phyloP scores from a whole-genome alignment of 73 alveolate genomes.

The Stentor coeruleus region DNA sequence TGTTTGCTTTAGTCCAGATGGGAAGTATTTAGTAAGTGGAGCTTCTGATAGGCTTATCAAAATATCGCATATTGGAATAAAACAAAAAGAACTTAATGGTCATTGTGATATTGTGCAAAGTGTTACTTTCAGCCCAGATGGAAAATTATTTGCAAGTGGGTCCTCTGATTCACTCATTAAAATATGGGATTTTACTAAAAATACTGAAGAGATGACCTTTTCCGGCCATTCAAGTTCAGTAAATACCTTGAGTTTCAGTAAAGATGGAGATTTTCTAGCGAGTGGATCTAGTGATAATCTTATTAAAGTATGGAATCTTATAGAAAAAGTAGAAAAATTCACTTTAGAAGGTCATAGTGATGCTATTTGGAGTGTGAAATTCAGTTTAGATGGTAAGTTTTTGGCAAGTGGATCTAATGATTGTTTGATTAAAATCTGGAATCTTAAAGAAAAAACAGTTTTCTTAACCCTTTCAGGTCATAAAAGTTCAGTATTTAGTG shows the following conservation, averaged over 20 bases:
- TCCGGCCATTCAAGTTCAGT: constrained; percentile 48
- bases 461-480: constrained; percentile 45
- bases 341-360: neutral
- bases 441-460: constrained; percentile 43
- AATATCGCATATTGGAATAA: too few relatives aligned
- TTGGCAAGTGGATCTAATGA: constrained; percentile 56
- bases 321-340: neutral
- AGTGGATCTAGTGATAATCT: constrained; percentile 65
- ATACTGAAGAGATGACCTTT: constrained; percentile 38
- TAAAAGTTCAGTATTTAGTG: constrained; percentile 37
- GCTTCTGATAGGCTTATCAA: constrained; percentile 58
- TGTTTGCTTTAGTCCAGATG: constrained; percentile 58
- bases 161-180: constrained; percentile 50
- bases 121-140: too few relatives aligned
- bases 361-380: neutral
- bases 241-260: constrained; percentile 43
- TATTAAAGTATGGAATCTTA: constrained; percentile 30
- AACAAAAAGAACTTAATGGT: too few relatives aligned
- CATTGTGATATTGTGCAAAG: too few relatives aligned
- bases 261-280: constrained; percentile 61
- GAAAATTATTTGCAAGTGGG: constrained; percentile 42
- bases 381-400: neutral
- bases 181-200: constrained; percentile 62
- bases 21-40: constrained; percentile 61
- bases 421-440: constrained; percentile 61